Percentiles rank a stretch among this genome's conserved stretches.
These are phyloP conservation scores for Scedosporium dehoogii DNA, from an alignment of 2,329 filamentous ascomycete genomes.

Conservation along the genomic window DNA sequence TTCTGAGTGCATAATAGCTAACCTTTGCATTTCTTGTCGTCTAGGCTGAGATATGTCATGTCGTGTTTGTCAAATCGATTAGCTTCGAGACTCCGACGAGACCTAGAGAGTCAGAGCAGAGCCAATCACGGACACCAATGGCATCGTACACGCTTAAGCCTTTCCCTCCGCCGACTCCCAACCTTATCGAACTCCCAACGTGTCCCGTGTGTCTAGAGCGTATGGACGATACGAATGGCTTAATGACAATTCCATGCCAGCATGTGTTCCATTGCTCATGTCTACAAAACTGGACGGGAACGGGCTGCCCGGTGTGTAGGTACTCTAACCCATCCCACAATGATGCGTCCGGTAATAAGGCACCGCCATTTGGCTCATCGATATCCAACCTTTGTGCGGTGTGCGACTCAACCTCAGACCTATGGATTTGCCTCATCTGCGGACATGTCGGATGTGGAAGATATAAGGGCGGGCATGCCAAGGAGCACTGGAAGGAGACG, in stretches of 20 bases:
- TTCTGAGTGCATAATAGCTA: background rate
- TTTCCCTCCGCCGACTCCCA: conserved; percentile 62
- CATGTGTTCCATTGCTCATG: conserved; percentile 97
- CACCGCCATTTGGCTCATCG: conserved; percentile 46
- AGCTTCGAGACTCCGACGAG: conserved; percentile 61
- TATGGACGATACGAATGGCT: conserved; percentile 94
- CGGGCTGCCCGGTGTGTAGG: conserved; percentile 87
- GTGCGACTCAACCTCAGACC: conserved; percentile 70
- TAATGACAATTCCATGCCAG: conserved; percentile 93
- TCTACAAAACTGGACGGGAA: conserved; percentile 90
- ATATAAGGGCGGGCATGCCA: conserved; percentile 89
- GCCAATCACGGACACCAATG: conserved; percentile 40
- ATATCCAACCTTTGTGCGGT: conserved; percentile 66
- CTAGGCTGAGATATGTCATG: conserved; percentile 85
- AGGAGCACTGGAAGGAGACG: conserved; percentile 84
- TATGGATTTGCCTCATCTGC: conserved; percentile 95
- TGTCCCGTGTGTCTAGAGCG: conserved; percentile 94
- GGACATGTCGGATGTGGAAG: conserved; percentile 87
- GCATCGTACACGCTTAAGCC: conserved; percentile 41
- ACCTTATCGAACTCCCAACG: conserved; percentile 82
- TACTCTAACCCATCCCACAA: conserved; percentile 58
- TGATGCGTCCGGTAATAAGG: conserved; percentile 17
- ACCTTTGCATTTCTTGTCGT: conserved; percentile 11
- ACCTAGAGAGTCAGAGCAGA: conserved; percentile 37
- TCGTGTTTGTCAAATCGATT: conserved; percentile 88